These are phyloP conservation scores for Arthrobotrys megalospora DNA, from an alignment of 2,329 filamentous ascomycete species.

Conservation along the genomic window DNA sequence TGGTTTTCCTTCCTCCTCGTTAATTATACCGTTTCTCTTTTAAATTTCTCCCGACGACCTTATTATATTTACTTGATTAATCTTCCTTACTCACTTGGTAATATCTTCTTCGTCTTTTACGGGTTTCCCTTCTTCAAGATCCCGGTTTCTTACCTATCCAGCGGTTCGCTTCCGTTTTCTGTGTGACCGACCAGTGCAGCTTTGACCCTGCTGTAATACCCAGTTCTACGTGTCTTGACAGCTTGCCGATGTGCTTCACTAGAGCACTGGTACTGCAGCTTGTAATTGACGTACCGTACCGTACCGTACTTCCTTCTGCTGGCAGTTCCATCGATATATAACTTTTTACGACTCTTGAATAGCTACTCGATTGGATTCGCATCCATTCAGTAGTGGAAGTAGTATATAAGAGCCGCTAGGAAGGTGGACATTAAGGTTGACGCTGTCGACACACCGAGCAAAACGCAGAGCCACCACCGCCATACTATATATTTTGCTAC, in stretches of 20 bases:
- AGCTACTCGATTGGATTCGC: not conserved
- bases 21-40: constrained; percentile 17
- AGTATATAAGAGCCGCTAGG: not conserved
- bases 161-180: constrained; percentile 56
- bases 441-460: not conserved
- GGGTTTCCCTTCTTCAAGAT: constrained; percentile 7
- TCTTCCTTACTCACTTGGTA: constrained; percentile 14
- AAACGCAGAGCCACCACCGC: not conserved
- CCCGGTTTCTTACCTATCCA: constrained; percentile 36
- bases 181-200: constrained; percentile 50
- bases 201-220: constrained; percentile 56
- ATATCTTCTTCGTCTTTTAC: constrained; percentile 4
- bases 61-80: constrained; percentile 8
- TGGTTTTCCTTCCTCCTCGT: not conserved
- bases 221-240: constrained; percentile 61
- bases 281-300: constrained; percentile 4
- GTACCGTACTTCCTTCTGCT: not conserved
- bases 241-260: constrained; percentile 48
- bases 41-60: constrained; percentile 13
- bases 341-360: constrained; percentile 8
- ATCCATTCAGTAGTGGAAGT: not conserved
- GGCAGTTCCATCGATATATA: constrained; percentile 12
- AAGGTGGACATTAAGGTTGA: not conserved
- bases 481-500: not conserved
- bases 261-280: constrained; percentile 19